phyloP scores from a whole-genome alignment of 768 basidiomycete species.

The Dendrothele bispora region DNA sequence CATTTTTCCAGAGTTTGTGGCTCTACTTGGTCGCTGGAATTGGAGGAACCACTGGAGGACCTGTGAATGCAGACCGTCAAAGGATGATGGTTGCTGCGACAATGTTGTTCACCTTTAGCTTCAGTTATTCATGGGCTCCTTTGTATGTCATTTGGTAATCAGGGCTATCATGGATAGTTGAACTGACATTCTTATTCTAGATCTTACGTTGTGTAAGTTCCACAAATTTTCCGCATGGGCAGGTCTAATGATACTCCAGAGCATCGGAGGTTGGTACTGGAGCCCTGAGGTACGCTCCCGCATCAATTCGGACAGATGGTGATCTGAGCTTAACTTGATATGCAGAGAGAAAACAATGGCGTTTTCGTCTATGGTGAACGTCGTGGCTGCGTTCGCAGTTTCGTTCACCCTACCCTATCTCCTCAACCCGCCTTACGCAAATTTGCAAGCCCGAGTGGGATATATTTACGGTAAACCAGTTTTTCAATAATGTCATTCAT shows the following conservation, averaged over 20 bases:
- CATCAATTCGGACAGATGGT: too few species aligned
- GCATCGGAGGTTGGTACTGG: conserved; percentile 7
- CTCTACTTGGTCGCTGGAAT: conserved; percentile 5
- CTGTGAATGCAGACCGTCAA: background rate
- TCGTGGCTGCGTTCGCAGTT: conserved; percentile 4
- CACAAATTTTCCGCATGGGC: background rate
- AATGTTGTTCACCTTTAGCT: conserved; percentile 7
- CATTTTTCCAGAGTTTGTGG: conserved; percentile 6
- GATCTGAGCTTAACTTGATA: too few species aligned
- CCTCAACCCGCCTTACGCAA: conserved; percentile 6
- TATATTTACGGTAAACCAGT: conserved; percentile 3
- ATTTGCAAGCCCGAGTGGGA: conserved; percentile 4
- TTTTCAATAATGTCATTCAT: background rate
- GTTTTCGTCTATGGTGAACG: conserved; percentile 6
- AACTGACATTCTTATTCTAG: background rate
- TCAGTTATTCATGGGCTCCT: conserved; percentile 6
- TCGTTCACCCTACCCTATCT: conserved; percentile 8
- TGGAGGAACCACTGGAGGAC: background rate
- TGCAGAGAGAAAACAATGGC: conserved; percentile 8
- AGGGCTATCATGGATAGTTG: too few species aligned
- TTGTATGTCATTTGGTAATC: conserved; percentile 3
- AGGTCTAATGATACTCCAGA: background rate
- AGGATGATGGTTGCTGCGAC: conserved; percentile 5
- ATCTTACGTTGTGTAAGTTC: conserved; percentile 5
- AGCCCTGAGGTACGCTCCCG: too few species aligned